Base-by-base conservation (phyloP, 441 rosid species). In the Populus hybrid region DNA sequence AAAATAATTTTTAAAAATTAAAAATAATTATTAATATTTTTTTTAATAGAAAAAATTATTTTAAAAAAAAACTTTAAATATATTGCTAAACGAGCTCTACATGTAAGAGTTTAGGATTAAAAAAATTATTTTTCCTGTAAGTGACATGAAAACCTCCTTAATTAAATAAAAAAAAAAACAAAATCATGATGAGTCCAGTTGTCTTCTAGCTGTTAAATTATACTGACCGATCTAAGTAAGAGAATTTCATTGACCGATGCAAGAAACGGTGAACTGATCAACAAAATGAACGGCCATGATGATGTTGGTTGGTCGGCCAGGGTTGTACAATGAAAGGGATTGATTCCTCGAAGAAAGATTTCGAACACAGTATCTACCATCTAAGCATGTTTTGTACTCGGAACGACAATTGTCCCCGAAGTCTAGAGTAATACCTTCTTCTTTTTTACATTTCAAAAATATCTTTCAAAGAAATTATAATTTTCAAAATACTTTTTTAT, bases 241-340 rank as follows among this genome's bases (percentile, higher is more conserved):
- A 65, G 32, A 64, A 64, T 50, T 50, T 50, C 59, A 50, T 16
- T n/a, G 64, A 57, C 66, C 66, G 66, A 10, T 61, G 66, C 66
- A 7, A 32, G 34, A 9, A 67, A 32, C 20, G 32, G 9, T 16
- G 70, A 46, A 28, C 35, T 26, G 5, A 23, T 40, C 32, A 23
- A 23, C 61, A 70, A n/a, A 70, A 70, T 38, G 59, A 38, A 70
- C 73, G 73, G 73, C 59, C 59, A 23, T 10, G 59, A 24, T 40
- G 3, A 40, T n/a, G 54, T 20, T 40, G 54, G 10, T 54, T 5
- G 46, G 10, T 9, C 10, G 12, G 46, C 46, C 46, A 10, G 46
- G 46, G 46, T 40, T 8, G 46, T 40, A 2, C 10, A 40, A 40
- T 40, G 50, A 9, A 40, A 40, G 59, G n/a, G 2, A 5, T 50